A percentile compares a stretch with the other conserved stretches of the same genome.
phyloP scores from a whole-genome alignment of 2,329 filamentous ascomycete species.

The Paraconiothyrium brasiliense region DNA sequence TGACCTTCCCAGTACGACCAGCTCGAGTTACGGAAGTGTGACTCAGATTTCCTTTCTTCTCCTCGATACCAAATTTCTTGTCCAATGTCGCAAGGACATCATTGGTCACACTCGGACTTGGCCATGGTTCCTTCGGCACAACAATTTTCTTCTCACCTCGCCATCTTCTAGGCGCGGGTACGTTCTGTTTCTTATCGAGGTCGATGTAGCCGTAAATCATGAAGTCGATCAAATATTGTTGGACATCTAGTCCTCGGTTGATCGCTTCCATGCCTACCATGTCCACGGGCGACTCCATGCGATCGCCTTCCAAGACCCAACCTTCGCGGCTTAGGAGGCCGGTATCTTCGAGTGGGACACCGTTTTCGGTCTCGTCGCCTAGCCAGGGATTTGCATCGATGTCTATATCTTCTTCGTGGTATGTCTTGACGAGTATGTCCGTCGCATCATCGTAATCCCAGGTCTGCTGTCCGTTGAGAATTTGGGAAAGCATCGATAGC shows the following conservation, averaged over 20 bases:
- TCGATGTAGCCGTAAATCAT: constrained; percentile 71
- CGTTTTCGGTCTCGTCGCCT: constrained; percentile 33
- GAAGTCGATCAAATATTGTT: constrained; percentile 65
- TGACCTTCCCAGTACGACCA: not conserved
- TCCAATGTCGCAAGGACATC: constrained; percentile 15
- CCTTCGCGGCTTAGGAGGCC: constrained; percentile 48
- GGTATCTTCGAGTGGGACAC: constrained; percentile 39
- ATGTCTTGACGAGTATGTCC: constrained; percentile 33
- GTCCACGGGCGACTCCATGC: constrained; percentile 54
- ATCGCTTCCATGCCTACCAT: constrained; percentile 62
- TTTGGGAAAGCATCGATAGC: constrained; percentile 66
- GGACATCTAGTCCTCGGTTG: constrained; percentile 62
- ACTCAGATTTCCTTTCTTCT: constrained; percentile 36
- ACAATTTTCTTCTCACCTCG: constrained; percentile 60
- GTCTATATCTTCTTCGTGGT: constrained; percentile 32
- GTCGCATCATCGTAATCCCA: constrained; percentile 43
- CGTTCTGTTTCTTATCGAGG: constrained; percentile 58
- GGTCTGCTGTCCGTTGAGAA: constrained; percentile 66
- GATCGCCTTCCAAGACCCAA: constrained; percentile 66
- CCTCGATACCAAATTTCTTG: constrained; percentile 4
- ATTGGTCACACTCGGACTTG: constrained; percentile 15
- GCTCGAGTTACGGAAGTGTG: not conserved
- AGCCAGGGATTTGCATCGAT: constrained; percentile 30
- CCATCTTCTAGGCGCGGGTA: constrained; percentile 58
- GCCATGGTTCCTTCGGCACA: constrained; percentile 20